These are phyloP conservation scores for Leishmania tarentolae DNA, from an alignment of 208 protist species.

Conservation along the genomic window DNA sequence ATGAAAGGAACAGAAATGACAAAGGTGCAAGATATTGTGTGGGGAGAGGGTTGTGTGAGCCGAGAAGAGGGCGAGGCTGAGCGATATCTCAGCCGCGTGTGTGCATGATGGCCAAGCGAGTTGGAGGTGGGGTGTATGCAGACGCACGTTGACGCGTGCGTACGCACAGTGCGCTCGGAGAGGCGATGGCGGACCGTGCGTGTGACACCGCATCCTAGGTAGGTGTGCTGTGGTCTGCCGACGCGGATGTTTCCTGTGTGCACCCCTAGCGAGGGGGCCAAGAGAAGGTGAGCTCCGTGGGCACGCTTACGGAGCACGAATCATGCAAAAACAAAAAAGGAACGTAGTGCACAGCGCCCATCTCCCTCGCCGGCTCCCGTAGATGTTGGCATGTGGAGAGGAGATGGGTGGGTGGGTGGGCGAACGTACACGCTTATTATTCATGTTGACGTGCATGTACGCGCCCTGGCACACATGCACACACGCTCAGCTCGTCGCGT, in stretches of 20 bases:
- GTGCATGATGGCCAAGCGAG: neutral
- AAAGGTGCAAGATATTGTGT: neutral
- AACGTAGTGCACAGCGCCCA: neutral
- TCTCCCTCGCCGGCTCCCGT: neutral
- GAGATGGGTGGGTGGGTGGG: neutral
- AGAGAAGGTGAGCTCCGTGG: neutral
- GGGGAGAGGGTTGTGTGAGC: neutral
- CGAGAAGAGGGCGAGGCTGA: neutral
- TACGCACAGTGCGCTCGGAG: neutral
- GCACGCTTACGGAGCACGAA: neutral
- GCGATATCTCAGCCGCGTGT: neutral
- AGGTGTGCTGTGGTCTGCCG: neutral
- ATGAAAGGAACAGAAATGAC: neutral
- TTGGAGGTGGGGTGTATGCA: neutral
- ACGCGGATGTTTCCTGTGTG: neutral
- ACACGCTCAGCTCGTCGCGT: neutral
- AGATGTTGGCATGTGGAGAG: neutral
- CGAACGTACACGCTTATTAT: neutral
- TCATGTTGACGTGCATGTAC: neutral
- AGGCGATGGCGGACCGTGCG: neutral
- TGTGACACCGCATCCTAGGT: neutral
- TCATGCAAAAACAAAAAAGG: neutral
- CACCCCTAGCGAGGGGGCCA: neutral
- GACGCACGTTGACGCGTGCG: neutral
- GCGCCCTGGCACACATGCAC: neutral